Percentiles rank a stretch among this genome's conserved stretches.
Evolutionary conservation across 805 yeast species (phyloP).

Genomic region (Kregervanrija pseudodelftensis): DNA sequence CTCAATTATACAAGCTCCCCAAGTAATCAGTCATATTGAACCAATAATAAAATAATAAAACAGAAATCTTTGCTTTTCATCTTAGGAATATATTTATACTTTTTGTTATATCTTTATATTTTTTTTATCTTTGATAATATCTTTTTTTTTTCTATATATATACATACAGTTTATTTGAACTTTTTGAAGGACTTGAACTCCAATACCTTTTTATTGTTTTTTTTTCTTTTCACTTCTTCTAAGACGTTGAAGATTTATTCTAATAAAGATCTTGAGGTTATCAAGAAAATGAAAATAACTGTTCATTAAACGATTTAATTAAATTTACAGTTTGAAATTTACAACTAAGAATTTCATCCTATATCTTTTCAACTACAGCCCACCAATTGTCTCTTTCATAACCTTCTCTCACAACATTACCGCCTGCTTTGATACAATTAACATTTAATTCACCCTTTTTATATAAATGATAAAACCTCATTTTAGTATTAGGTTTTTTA

Average conservation of each 20-base stretch:
- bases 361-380: slow-evolving; percentile 40
- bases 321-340: background rate
- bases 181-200: too few relatives aligned
- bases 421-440: slow-evolving; percentile 70
- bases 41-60: background rate
- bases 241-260: slow-evolving; percentile 1
- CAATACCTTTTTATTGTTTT: background rate
- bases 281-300: too few relatives aligned
- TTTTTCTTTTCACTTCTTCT: slow-evolving; percentile 1
- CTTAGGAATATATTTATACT: background rate
- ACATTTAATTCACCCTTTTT: slow-evolving; percentile 73
- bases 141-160: slow-evolving; percentile 1
- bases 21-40: slow-evolving; percentile 10
- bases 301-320: background rate
- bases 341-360: too few relatives aligned
- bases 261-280: background rate
- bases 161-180: too few relatives aligned
- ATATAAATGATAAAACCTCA: slow-evolving; percentile 86
- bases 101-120: slow-evolving; percentile 1
- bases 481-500: slow-evolving; percentile 43
- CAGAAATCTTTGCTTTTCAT: background rate
- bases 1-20: slow-evolving; percentile 20
- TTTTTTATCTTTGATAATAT: background rate
- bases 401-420: slow-evolving; percentile 57
- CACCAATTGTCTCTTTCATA: slow-evolving; percentile 97